Evolutionary conservation across 208 protist species (phyloP), one percentile per base, ranked within the genome.

Genomic region (Leishmania guyanensis): DNA sequence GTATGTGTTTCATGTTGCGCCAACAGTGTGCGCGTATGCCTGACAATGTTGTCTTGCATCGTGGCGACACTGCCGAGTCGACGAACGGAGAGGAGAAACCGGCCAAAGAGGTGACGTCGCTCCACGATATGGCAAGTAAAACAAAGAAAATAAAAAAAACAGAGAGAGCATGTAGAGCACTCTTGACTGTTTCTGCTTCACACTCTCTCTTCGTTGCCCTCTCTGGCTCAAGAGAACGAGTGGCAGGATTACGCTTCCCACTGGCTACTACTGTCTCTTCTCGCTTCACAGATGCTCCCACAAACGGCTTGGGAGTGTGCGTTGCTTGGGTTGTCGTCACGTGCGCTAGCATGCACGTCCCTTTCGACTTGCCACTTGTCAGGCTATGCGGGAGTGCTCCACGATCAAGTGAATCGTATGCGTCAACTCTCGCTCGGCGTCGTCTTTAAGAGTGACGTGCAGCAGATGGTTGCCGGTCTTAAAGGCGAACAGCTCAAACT

Each of bases 401-500:
- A 93, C 91, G 9, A 87, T 75, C 2, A 97, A 75, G 29, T 81
- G 88, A 39, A 95, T 83, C 36, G 72, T 79, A 64, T 97, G 88
- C 0, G 79, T 85, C 51, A 95, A 84, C 77, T 96, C 92, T 14
- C 94, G 89, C 17, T 84, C 84, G 16, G 85, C 82, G 29, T 70
- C 71, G 69, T 96, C 94, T 1, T 79, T 89, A 66, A 96, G 88
- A 53, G 78, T 91, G 48, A 97, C 85, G 36, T 70, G 85, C 51
- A 97, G 60, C 0, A 86, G 82, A 77, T 96, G 94, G 43, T 92
- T 87, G 9, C 94, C 94, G 29, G 89, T 90, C 74, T 93, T 95
- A 78, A 97, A 95, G 3, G 90, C 88, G 51, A 96, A 88, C 10
- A 96, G 81, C 62, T 97, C 94, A 43, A 96, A 83, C 62, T 73